Evolutionary conservation across 306 rosid species (phyloP).

Genomic region (Pueraria montana): DNA sequence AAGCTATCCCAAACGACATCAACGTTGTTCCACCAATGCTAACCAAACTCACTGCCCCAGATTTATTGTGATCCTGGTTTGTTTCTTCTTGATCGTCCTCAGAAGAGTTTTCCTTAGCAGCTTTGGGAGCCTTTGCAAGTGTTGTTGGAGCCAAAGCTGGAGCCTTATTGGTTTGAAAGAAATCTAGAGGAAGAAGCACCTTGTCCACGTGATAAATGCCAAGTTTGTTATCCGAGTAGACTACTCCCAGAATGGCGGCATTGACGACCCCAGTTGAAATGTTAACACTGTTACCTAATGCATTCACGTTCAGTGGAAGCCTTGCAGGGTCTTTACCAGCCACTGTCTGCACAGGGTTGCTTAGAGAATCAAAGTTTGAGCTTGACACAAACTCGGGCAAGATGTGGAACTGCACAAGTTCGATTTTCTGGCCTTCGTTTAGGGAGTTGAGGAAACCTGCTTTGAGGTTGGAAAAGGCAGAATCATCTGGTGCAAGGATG

Average conservation of each 20-base stretch:
- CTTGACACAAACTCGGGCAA: constrained; percentile 41
- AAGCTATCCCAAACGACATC: constrained; percentile 47
- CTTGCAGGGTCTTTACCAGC: constrained; percentile 38
- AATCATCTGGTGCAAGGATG: constrained; percentile 50
- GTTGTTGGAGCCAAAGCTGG: constrained; percentile 63
- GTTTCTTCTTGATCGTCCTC: constrained; percentile 41
- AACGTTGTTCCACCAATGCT: constrained; percentile 28
- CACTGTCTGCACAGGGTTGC: constrained; percentile 51
- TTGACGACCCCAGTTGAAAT: constrained; percentile 72
- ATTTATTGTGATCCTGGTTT: constrained; percentile 49
- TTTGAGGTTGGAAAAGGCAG: constrained; percentile 44
- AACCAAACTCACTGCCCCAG: constrained; percentile 50
- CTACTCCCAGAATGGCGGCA: constrained; percentile 57
- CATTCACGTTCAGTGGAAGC: constrained; percentile 58
- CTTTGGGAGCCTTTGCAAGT: constrained; percentile 58
- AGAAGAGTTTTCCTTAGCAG: constrained; percentile 46
- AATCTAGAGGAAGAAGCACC: constrained; percentile 72
- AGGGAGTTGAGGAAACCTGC: constrained; percentile 48
- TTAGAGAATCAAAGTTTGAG: constrained; percentile 45
- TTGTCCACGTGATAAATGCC: constrained; percentile 66
- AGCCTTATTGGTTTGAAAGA: constrained; percentile 57
- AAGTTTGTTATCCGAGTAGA: constrained; percentile 64
- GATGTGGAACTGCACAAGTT: constrained; percentile 50
- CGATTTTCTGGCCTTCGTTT: constrained; percentile 39
- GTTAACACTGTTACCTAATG: constrained; percentile 62